These are phyloP conservation scores for Monosporascus sp. DNA, from an alignment of 2,329 filamentous ascomycete species.

Conservation along the genomic window DNA sequence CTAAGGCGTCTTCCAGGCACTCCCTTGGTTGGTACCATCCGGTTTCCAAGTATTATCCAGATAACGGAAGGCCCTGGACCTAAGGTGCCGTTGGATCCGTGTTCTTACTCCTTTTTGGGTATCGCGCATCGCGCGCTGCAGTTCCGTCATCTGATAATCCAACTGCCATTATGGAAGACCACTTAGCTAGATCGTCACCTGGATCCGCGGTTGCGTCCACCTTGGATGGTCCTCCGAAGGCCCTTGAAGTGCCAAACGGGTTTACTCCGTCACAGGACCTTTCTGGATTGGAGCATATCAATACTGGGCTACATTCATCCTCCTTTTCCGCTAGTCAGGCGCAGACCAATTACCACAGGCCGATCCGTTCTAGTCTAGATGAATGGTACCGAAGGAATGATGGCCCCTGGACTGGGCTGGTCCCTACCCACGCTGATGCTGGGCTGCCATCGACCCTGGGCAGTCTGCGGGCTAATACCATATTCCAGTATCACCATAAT, in stretches of 20 bases:
- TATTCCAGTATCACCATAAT: constrained; percentile 26
- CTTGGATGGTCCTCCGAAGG: constrained; percentile 13
- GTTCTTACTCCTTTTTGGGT: background rate
- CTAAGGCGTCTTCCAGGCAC: background rate
- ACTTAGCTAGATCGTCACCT: constrained; percentile 14
- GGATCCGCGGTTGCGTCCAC: constrained; percentile 12
- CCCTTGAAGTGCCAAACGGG: constrained; percentile 14
- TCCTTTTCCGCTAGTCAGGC: constrained; percentile 4
- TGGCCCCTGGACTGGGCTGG: constrained; percentile 36
- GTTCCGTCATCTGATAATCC: background rate
- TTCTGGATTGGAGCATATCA: constrained; percentile 10
- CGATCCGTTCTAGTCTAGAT: constrained; percentile 16
- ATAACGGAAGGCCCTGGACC: background rate
- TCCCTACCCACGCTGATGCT: constrained; percentile 26
- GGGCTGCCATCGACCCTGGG: constrained; percentile 21
- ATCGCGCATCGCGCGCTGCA: background rate
- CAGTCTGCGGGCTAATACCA: constrained; percentile 16
- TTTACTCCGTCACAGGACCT: constrained; percentile 11
- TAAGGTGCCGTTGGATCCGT: background rate
- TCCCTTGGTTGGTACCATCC: background rate
- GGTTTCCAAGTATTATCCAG: background rate
- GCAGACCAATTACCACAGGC: constrained; percentile 1
- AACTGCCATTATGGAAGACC: constrained; percentile 7
- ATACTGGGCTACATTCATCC: constrained; percentile 1
- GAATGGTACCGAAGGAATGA: constrained; percentile 35